phyloP scores from a whole-genome alignment of 306 rosid species.

The Vigna mungo region DNA sequence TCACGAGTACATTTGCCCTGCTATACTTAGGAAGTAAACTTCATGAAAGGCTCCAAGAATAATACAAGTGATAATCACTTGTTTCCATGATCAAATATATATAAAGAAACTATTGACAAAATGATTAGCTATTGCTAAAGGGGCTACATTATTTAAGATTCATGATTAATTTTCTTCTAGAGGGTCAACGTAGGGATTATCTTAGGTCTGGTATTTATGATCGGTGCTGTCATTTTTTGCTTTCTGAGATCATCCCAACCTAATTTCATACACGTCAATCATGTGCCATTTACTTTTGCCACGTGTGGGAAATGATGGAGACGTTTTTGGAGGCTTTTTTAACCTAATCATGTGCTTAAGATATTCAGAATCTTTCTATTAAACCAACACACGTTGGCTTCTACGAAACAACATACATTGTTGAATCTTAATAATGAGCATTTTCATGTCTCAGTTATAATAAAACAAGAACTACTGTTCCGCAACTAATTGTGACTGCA shows the following conservation, averaged over 20 bases:
- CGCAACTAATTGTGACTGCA: background rate
- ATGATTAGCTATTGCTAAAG: too few species aligned
- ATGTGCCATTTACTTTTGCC: background rate
- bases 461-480: background rate
- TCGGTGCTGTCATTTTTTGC: too few species aligned
- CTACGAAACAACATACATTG: background rate
- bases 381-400: background rate
- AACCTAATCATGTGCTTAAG: background rate
- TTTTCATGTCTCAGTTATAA: background rate
- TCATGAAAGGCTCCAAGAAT: too few species aligned
- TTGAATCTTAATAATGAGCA: constrained; percentile 2
- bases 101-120: too few species aligned
- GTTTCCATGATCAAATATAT: too few species aligned
- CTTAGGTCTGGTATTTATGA: too few species aligned
- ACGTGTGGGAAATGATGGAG: background rate
- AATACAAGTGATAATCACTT: too few species aligned
- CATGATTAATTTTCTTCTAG: too few species aligned
- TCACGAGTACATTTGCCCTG: too few species aligned
- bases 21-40: too few species aligned
- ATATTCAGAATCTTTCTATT: background rate
- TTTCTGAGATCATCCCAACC: background rate
- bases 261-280: background rate
- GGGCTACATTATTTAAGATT: too few species aligned
- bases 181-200: too few species aligned
- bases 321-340: background rate